A percentile compares a stretch with the other conserved stretches of the same genome.
Conservation (phyloP, 495 filamentous ascomycete species). For the Penicillium canariense region DNA sequence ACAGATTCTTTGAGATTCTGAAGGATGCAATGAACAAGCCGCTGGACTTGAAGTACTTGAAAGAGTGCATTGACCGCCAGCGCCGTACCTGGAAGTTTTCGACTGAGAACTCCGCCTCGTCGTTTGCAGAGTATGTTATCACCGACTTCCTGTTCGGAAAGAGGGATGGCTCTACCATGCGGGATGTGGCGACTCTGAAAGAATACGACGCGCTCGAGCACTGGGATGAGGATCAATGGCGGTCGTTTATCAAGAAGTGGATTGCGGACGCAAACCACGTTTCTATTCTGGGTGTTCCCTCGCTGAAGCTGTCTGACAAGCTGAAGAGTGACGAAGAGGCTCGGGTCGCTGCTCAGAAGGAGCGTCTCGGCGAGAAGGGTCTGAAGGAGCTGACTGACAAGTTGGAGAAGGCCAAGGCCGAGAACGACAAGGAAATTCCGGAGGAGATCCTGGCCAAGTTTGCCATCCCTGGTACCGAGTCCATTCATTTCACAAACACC, state of each 20-base stretch:
- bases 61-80: slow-evolving; percentile 78
- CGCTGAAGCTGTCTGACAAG: slow-evolving; percentile 63
- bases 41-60: slow-evolving; percentile 84
- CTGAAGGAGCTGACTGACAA: slow-evolving; percentile 69
- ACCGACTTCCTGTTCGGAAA: slow-evolving; percentile 89
- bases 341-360: slow-evolving; percentile 55
- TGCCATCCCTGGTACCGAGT: slow-evolving; percentile 75
- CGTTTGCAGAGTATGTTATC: slow-evolving; percentile 78
- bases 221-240: slow-evolving; percentile 85
- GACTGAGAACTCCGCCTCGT: slow-evolving; percentile 69
- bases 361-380: slow-evolving; percentile 61
- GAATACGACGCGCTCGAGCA: slow-evolving; percentile 74
- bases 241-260: slow-evolving; percentile 76
- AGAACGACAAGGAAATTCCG: slow-evolving; percentile 80
- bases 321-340: slow-evolving; percentile 68
- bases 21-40: slow-evolving; percentile 74
- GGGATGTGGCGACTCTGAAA: slow-evolving; percentile 61
- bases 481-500: slow-evolving; percentile 91
- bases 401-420: slow-evolving; percentile 74
- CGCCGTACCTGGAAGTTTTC: slow-evolving; percentile 74
- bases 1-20: slow-evolving; percentile 79
- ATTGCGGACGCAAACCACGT: slow-evolving; percentile 82
- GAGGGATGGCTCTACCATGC: slow-evolving; percentile 76
- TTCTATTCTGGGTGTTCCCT: slow-evolving; percentile 84
- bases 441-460: slow-evolving; percentile 74